A percentile compares a stretch with the other conserved stretches of the same genome.
Conservation (phyloP, 148 eudicot species). For the Chenopodium berlandieri region DNA sequence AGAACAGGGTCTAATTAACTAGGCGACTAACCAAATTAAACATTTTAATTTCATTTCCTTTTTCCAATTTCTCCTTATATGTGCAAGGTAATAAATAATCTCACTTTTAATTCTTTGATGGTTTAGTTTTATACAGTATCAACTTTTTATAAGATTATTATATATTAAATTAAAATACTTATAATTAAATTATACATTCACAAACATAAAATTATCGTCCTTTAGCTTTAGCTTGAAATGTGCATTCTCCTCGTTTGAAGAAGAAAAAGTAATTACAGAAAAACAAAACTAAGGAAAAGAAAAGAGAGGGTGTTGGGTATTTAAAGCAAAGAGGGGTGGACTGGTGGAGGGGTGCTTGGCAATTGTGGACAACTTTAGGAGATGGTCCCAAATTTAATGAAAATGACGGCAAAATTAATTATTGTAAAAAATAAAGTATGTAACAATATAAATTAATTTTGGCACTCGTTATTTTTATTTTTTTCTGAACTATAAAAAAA, state of each 20-base stretch:
- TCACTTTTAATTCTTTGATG: no score
- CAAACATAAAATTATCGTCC: no score
- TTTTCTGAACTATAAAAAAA: neutral
- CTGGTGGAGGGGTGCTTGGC: constrained; percentile 10
- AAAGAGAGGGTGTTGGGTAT: constrained; percentile 10
- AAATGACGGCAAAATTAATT: constrained; percentile 27
- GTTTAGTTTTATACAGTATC: no score
- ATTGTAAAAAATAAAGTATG: constrained; percentile 9
- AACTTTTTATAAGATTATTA: no score
- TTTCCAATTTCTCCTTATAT: no score
- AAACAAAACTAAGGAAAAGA: neutral
- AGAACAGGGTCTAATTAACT: no score
- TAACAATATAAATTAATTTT: neutral
- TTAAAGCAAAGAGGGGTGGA: constrained; percentile 11
- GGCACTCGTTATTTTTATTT: neutral
- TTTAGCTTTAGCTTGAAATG: neutral
- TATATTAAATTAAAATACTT: no score
- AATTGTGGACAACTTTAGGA: constrained; percentile 26
- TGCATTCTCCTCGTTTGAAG: neutral
- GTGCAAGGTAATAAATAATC: no score
- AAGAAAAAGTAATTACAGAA: neutral
- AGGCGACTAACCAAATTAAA: no score
- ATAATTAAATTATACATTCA: no score
- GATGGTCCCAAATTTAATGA: constrained; percentile 37
- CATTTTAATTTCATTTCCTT: no score